Evolutionary conservation across 2,329 filamentous ascomycete genomes (phyloP).

Genomic region (Cladosporium halotolerans): DNA sequence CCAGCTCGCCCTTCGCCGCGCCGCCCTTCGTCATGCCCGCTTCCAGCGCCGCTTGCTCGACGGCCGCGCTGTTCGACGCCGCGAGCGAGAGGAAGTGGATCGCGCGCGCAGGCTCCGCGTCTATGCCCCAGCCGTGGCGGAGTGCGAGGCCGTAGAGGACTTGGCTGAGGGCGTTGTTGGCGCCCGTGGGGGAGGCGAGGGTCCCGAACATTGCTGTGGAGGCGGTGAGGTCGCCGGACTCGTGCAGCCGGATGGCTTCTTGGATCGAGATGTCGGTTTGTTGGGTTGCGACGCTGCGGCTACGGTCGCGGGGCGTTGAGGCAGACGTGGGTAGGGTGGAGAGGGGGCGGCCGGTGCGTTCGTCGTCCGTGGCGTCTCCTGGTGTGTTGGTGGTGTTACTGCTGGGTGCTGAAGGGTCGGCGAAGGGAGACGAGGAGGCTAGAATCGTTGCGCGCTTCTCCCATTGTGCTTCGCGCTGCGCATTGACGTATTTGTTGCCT

Average conservation of each 20-base stretch:
- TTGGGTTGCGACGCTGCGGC: constrained; percentile 33
- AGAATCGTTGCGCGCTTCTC: constrained; percentile 89
- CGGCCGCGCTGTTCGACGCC: constrained; percentile 78
- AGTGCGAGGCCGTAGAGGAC: constrained; percentile 91
- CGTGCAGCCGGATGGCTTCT: constrained; percentile 90
- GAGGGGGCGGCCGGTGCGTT: neutral
- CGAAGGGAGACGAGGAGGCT: constrained; percentile 50
- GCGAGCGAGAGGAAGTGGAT: constrained; percentile 81
- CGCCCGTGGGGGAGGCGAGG: constrained; percentile 74
- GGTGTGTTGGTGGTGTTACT: neutral
- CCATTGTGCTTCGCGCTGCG: constrained; percentile 69
- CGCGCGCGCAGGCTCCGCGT: constrained; percentile 63
- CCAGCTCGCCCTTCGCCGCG: constrained; percentile 89
- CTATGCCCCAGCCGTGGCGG: constrained; percentile 90
- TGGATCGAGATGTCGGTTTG: constrained; percentile 63
- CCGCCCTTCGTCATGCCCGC: constrained; percentile 90
- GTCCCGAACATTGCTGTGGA: constrained; percentile 81
- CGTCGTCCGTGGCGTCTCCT: neutral
- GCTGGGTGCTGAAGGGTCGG: constrained; percentile 21
- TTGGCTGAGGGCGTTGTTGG: constrained; percentile 90
- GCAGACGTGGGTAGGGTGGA: neutral
- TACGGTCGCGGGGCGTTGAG: constrained; percentile 15
- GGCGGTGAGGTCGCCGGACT: constrained; percentile 68
- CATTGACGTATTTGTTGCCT: constrained; percentile 32
- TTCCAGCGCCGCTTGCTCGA: constrained; percentile 78